Evolutionary conservation across 1,284 basidiomycete species (phyloP), one percentile per base, ranked within the genome.

Genomic region (Calocybe gambosa): DNA sequence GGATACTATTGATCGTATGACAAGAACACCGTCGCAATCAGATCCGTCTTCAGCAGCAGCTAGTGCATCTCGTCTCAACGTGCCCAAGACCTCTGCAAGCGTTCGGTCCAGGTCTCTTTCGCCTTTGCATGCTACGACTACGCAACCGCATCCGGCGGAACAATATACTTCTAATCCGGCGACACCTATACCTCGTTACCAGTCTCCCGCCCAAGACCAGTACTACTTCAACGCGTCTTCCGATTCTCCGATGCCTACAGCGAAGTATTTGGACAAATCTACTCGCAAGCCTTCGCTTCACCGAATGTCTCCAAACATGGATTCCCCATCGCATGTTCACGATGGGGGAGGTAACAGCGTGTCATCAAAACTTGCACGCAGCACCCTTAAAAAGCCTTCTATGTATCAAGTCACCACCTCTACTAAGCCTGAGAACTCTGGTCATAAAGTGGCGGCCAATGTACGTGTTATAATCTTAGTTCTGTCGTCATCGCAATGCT

Each of bases 1-100:
- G 28, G 83, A 86, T 49, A 87, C 84, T 0, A 74, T 86, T 29
- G 74, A 81, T 53, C 74, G 75, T 37, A 87, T 86, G 84, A 87
- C 83, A 3, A 65, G 69, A 41, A 63, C 70, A 12, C 72, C 75
- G 9, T 67, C 67, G 18, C 59, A 62, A 39, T 42, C 56, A 23
- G 49, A 43, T 16, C 18, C 54, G 8, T 26, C 49, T 29, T 18
- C 57, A 25, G 50, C 25, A 10, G 26, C 52, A 28, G 35, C 43
- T 8, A 49, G 49, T 26, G 26, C 47, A 26, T 50, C 53, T n/a
- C 51, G 50, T 26, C 46, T 54, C 28, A 46, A 35, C 8, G 40
- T 49, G 35, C 50, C 48, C 25, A 49, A 42, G 13, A 33, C 37
- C 1, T 47, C 42, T 18, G 44, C 39, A 9, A 25, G 21, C 9